These are phyloP conservation scores for Psilocybe tampanensis DNA, from an alignment of 768 basidiomycete species.

Conservation along the genomic window DNA sequence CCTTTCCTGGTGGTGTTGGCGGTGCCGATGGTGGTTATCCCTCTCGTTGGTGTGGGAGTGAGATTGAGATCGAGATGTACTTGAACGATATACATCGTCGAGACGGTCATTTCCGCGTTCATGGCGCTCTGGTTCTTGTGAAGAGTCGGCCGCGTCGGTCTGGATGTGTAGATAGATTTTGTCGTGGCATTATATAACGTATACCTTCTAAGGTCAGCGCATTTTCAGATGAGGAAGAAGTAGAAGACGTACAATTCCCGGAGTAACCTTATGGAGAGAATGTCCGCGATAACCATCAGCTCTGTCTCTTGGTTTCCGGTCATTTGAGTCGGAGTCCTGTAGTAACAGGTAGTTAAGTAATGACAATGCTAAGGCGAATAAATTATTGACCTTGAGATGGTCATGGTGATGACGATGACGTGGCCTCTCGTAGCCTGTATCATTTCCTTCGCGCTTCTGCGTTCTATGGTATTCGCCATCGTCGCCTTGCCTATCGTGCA, in stretches of 20 bases:
- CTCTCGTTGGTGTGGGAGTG: background rate
- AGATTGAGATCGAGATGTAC: background rate
- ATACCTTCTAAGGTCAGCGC: conserved; percentile 10
- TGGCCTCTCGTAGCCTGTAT: background rate
- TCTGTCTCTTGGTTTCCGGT: no score
- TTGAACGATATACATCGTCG: background rate
- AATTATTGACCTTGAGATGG: background rate
- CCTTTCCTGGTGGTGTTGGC: background rate
- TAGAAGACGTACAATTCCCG: conserved; percentile 8
- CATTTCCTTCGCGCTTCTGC: background rate
- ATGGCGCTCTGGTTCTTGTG: background rate
- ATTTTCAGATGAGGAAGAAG: background rate
- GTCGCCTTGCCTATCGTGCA: background rate
- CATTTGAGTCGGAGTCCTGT: no score
- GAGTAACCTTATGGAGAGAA: background rate
- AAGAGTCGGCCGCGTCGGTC: background rate
- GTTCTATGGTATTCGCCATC: background rate
- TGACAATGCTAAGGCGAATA: no score
- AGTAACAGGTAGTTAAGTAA: no score
- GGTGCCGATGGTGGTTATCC: no score
- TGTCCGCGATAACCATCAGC: background rate
- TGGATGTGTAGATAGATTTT: background rate
- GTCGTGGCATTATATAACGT: background rate
- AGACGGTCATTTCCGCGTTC: background rate
- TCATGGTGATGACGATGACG: background rate